Evolutionary conservation across 345 rosid species (phyloP).

Genomic region (Lagerstroemia speciosa): DNA sequence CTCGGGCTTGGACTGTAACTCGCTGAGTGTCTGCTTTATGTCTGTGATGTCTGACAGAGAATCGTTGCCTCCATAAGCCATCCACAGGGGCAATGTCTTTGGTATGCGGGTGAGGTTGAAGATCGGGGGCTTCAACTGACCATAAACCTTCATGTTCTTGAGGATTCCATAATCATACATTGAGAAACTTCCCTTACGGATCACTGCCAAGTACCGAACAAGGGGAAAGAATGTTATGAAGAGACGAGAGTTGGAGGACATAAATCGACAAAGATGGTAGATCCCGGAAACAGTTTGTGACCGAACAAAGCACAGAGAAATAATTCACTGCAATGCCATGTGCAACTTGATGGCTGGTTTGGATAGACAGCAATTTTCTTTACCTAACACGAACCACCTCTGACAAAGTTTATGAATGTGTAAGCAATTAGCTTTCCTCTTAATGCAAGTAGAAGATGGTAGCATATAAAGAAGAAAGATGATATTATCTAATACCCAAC

Average conservation of each 20-base stretch:
- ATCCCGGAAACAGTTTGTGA: not conserved
- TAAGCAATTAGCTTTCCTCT: no score
- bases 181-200: conserved; percentile 78
- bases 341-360: not conserved
- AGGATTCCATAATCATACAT: conserved; percentile 66
- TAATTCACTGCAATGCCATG: not conserved
- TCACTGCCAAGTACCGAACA: conserved; percentile 61
- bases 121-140: conserved; percentile 50
- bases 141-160: conserved; percentile 50
- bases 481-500: no score
- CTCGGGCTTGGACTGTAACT: conserved; percentile 48
- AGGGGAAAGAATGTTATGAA: not conserved
- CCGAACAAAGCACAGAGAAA: no score
- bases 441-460: no score
- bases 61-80: conserved; percentile 79
- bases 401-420: no score
- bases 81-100: conserved; percentile 67
- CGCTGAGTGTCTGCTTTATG: conserved; percentile 49
- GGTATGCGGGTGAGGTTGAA: conserved; percentile 62
- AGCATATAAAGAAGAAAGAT: no score
- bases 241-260: not conserved
- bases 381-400: no score
- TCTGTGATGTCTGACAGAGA: conserved; percentile 62
- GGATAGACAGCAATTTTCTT: no score
- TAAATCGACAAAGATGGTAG: not conserved